Evolutionary conservation across 306 rosid species (phyloP), one percentile per base, ranked within the genome.

Genomic region (Glycine soja): DNA sequence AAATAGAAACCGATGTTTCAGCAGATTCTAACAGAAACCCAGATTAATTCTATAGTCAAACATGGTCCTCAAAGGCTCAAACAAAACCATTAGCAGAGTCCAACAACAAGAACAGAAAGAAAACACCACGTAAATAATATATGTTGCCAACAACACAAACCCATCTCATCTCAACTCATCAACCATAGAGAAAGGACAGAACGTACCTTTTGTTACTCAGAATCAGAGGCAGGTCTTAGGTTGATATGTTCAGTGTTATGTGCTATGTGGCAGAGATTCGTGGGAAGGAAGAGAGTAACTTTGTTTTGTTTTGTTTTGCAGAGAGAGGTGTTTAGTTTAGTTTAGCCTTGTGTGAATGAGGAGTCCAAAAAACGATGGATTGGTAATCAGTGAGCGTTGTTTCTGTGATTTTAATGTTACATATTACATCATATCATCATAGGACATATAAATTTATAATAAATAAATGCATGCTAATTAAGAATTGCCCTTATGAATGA

Each of bases 121-220:
- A 68, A 65, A 16, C 63, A 3, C 3, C 8, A 48, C 59, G 47
- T 40, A 66, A 24, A 1, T 4, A 36, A 36, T 42, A 66, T 7
- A 11, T 43, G 57, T 4, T 43, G 56, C 24, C 10, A 12, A 84
- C 30, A 67, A 84, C 67, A 38, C 68, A 46, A 59, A 73, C 10
- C 40, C 64, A 43, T 8, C 43, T 2, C 70, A 75, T 7, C 30
- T 24, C 30, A 24, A 24, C 3, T 34, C 74, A 59, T 0, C 2
- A 66, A 64, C 2, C 40, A 30, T 5, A 63, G n/a, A 13, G 42
- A 3, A 47, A 58, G 52, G 9, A 32, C 62, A 78, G 50, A 54
- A 6, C 86, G 11, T 75, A 87, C 90, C 82, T 78, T 87, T 38
- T 19, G 15, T 43, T 58, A 32, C 13, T 42, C 38, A 34, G 79